phyloP scores from a whole-genome alignment of 2,329 filamentous ascomycete genomes.

The Dothistroma septosporum region DNA sequence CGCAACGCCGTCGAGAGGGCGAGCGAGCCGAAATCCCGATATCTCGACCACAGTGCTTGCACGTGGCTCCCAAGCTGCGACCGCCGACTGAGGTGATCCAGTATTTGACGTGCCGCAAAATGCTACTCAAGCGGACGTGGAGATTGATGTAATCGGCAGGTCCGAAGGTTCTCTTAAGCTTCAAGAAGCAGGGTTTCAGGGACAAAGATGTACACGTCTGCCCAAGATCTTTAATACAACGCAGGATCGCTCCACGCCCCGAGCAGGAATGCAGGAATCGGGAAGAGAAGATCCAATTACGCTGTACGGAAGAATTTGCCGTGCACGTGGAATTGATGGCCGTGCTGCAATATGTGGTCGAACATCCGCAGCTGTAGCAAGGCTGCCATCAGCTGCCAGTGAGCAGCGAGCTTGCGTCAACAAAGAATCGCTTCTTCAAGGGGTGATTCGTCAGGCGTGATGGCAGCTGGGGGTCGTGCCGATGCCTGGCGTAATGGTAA shows the following conservation, averaged over 20 bases:
- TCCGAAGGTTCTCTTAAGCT: neutral
- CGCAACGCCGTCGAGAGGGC: neutral
- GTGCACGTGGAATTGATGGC: neutral
- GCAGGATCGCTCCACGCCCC: neutral
- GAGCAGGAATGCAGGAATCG: neutral
- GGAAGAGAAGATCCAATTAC: neutral
- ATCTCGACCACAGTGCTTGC: neutral
- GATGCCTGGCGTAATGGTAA: neutral
- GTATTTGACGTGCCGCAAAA: neutral
- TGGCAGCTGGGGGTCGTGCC: neutral
- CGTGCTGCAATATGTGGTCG: neutral
- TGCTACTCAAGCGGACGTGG: neutral
- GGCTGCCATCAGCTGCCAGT: slow-evolving; percentile 9
- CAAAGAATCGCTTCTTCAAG: neutral
- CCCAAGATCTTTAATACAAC: neutral
- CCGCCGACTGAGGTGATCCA: neutral
- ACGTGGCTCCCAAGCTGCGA: slow-evolving; percentile 11
- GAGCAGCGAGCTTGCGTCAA: slow-evolving; percentile 4
- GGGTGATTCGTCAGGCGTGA: neutral
- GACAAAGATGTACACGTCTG: neutral
- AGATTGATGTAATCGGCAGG: neutral
- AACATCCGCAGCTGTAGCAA: slow-evolving; percentile 2
- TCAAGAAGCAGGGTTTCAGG: neutral
- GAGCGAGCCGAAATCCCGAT: neutral
- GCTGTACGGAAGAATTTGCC: neutral